Percentiles rank a stretch among this genome's conserved stretches.
Evolutionary conservation across 371 early-diverging fungal genomes (phyloP).

Genomic region (Rhizopus arrhizus): DNA sequence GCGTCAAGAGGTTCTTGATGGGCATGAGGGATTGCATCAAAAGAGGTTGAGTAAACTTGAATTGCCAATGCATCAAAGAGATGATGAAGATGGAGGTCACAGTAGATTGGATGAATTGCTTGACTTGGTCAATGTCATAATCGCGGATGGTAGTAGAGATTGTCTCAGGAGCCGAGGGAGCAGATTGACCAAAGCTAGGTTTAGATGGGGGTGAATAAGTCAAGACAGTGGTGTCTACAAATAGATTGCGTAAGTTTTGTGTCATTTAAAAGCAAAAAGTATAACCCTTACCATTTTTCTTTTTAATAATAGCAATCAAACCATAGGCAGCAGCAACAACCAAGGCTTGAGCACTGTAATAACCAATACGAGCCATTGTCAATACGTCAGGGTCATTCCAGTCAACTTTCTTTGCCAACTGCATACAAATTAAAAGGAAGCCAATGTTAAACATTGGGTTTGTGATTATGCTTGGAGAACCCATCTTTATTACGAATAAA

Average conservation of each 20-base stretch:
- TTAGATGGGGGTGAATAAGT: constrained; percentile 63
- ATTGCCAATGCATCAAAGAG: constrained; percentile 84
- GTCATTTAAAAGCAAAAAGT: too few species aligned
- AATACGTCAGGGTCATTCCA: constrained; percentile 69
- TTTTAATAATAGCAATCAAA: constrained; percentile 57
- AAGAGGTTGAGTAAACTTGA: constrained; percentile 87
- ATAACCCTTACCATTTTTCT: constrained; percentile 62
- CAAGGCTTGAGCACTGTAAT: constrained; percentile 66
- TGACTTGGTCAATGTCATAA: constrained; percentile 82
- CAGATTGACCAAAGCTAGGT: constrained; percentile 27
- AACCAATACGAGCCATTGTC: constrained; percentile 64
- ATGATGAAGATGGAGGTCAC: constrained; percentile 72
- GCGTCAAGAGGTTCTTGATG: constrained; percentile 70
- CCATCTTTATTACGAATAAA: constrained; percentile 29
- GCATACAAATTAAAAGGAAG: constrained; percentile 71
- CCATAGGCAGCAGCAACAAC: constrained; percentile 58
- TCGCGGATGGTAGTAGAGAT: constrained; percentile 77
- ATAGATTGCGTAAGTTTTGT: too few species aligned
- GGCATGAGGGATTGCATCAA: constrained; percentile 87
- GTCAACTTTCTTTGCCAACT: constrained; percentile 68
- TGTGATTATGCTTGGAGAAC: constrained; percentile 48
- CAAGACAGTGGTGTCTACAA: constrained; percentile 64
- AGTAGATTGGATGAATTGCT: constrained; percentile 71
- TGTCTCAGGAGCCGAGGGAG: constrained; percentile 30
- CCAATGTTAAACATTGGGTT: constrained; percentile 65